These are phyloP conservation scores for Gracilaria vermiculophylla DNA, from an alignment of 23 red algal genomes.

Conservation along the genomic window DNA sequence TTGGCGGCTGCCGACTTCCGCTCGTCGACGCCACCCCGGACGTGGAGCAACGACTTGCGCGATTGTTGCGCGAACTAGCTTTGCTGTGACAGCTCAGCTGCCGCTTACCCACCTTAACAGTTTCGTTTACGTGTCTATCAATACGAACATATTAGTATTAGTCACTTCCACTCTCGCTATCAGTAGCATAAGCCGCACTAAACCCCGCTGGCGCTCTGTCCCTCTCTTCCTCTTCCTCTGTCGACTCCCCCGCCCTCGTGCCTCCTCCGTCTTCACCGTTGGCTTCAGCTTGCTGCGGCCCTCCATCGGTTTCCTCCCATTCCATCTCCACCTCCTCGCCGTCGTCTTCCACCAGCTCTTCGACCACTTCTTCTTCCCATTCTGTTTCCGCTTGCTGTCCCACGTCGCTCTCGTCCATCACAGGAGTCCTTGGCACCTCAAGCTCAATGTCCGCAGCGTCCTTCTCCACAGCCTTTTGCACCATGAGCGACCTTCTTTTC, in stretches of 20 bases:
- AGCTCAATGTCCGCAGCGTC: neutral
- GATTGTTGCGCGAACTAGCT: conserved; percentile 43
- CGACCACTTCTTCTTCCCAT: neutral
- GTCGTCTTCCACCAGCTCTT: conserved; percentile 7
- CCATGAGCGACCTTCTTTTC: neutral
- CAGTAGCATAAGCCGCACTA: conserved; percentile 15
- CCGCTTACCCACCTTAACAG: neutral
- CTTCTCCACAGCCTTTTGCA: neutral
- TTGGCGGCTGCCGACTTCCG: conserved; percentile 86
- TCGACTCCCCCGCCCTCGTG: conserved; percentile 6
- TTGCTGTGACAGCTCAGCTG: conserved; percentile 44
- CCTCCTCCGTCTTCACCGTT: neutral
- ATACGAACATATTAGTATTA: neutral
- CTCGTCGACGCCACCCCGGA: conserved; percentile 82
- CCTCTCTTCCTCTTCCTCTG: conserved; percentile 22
- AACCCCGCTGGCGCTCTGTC: neutral
- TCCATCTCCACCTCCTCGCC: neutral
- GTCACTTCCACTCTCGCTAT: conserved; percentile 3
- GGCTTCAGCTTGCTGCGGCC: neutral
- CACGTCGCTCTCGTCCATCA: neutral
- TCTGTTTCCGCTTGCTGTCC: neutral
- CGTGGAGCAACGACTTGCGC: conserved; percentile 67
- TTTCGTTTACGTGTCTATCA: neutral
- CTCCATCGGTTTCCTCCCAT: neutral
- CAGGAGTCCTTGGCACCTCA: neutral